Evolutionary conservation across 306 rosid species (phyloP), one percentile per base, ranked within the genome.

Genomic region (Sindora glabra): DNA sequence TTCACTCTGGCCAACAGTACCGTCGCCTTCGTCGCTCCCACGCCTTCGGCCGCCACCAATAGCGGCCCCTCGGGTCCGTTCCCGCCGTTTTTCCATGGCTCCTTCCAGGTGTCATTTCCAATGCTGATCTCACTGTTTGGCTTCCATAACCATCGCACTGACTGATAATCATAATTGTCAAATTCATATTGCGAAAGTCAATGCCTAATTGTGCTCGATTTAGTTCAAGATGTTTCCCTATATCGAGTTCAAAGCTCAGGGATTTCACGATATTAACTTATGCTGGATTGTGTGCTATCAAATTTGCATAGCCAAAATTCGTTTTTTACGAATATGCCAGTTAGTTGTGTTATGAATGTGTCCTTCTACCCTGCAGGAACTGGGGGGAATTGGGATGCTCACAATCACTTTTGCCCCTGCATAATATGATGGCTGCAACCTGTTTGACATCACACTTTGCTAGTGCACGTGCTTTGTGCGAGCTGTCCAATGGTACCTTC

Each of bases 401-500:
- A 0, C 83, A 89, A 34, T 94, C 99, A 0, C 83, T 94, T 41
- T 39, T 94, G 66, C 89, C 87, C 6, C 64, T 80, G 38, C 74
- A 62, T 67, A 42, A 68, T 53, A 37, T 73, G 55, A 71, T 70
- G 77, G 80, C 80, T 23, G 52, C 77, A 14, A 38, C 77, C 22
- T 61, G 80, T 62, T 74, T 81, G 64, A 80, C 95, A 25, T 86
- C 99, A 16, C 91, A 82, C 74, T 39, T 81, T 48, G 48, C 73
- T 50, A 77, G 73, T 9, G 71, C 63, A 6, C 86, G 84, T 45
- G 87, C 94, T 73, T 89, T 56, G 40, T 84, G 94, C 77, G 95
- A 84, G 91, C 70, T 89, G 87, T 84, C 94, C 58, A 81, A 89
- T 65, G 99, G 99, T 86, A 94, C 89, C 95, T 84, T 94, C 90